These are phyloP conservation scores for Lepidium campestre DNA, from an alignment of 441 rosid species.

Conservation along the genomic window DNA sequence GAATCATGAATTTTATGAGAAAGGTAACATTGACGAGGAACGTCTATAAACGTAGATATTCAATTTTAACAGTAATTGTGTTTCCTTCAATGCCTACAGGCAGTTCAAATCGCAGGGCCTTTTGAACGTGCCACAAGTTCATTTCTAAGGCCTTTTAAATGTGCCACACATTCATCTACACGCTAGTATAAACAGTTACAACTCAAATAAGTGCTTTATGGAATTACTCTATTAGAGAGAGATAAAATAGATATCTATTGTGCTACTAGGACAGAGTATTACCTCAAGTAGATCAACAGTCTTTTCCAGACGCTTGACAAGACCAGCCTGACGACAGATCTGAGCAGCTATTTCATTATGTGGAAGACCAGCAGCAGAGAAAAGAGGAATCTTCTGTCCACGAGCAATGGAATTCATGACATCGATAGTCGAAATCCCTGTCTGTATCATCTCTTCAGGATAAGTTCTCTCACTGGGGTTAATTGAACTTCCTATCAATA, in stretches of 20 bases:
- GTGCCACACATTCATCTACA: not conserved
- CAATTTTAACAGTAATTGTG: not conserved
- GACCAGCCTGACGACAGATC: slow-evolving; percentile 99
- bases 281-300: slow-evolving; percentile 63
- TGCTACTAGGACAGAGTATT: not conserved
- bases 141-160: not conserved
- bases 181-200: not conserved
- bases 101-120: not conserved
- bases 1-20: not conserved
- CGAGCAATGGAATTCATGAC: slow-evolving; percentile 99
- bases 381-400: slow-evolving; percentile 97
- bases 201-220: not conserved
- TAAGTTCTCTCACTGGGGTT: slow-evolving; percentile 99
- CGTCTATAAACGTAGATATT: not conserved
- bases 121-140: not conserved
- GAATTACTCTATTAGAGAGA: not conserved
- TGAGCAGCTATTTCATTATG: slow-evolving; percentile 99
- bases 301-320: slow-evolving; percentile 93
- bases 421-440: slow-evolving; percentile 98
- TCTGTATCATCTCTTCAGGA: slow-evolving; percentile 99
- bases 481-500: slow-evolving; percentile 79
- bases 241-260: not conserved
- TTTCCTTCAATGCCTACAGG: not conserved
- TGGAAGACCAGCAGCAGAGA: slow-evolving; percentile 99
- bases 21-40: not conserved